These are phyloP conservation scores for Echeveria elegans DNA, from an alignment of 164 flowering plant species.

Conservation along the genomic window DNA sequence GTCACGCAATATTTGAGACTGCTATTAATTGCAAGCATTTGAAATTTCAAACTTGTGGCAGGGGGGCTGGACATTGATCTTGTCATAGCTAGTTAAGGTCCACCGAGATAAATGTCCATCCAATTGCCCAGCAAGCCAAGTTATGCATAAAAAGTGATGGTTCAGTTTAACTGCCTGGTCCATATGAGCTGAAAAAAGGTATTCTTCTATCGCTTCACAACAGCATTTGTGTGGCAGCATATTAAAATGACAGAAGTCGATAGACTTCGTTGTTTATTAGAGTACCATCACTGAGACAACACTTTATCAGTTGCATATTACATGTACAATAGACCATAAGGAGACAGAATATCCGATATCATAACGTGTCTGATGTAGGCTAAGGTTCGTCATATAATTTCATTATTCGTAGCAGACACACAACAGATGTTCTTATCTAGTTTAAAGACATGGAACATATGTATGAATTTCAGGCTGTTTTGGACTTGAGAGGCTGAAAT, in stretches of 20 bases:
- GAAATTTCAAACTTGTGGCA: not conserved
- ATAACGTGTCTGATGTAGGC: not conserved
- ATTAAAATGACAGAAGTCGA: not conserved
- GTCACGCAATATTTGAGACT: not conserved
- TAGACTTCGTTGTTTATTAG: not conserved
- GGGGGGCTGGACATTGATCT: not conserved
- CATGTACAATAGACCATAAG: not conserved
- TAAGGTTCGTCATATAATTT: not conserved
- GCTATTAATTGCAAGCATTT: not conserved
- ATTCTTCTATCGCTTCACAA: not conserved
- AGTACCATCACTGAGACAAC: not conserved
- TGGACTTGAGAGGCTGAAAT: conserved; percentile 27
- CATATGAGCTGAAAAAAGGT: not conserved
- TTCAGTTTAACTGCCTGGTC: not conserved
- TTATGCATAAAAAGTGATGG: not conserved
- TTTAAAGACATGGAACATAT: not conserved
- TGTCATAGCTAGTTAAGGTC: not conserved
- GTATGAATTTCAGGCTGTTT: conserved; percentile 1
- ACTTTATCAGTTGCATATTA: not conserved
- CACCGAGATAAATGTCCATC: not conserved
- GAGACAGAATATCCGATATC: not conserved
- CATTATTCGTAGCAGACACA: not conserved
- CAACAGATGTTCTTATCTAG: not conserved
- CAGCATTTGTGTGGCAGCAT: not conserved
- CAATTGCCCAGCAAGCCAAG: not conserved